These are phyloP conservation scores for Herpetomonas muscarum DNA, from an alignment of 208 protist genomes.

Conservation along the genomic window DNA sequence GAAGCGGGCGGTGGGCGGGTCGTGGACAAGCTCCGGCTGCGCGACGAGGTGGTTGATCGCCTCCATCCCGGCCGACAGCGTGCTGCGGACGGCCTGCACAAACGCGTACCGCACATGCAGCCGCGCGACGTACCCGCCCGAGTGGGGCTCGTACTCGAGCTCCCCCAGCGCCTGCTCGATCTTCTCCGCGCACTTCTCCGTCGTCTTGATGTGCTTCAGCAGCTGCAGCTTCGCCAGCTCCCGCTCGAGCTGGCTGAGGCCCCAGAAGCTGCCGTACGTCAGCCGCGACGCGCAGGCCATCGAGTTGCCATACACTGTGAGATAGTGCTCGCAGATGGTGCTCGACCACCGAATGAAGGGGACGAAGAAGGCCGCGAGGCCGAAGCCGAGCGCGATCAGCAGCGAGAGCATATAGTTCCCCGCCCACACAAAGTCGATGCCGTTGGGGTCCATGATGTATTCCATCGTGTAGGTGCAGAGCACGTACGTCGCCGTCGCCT, in stretches of 20 bases:
- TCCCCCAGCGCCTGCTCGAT: slow-evolving; percentile 37
- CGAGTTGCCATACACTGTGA: slow-evolving; percentile 61
- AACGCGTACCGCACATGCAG: slow-evolving; percentile 58
- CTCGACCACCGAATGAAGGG: slow-evolving; percentile 85
- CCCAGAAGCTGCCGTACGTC: slow-evolving; percentile 77
- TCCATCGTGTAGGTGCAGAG: slow-evolving; percentile 69
- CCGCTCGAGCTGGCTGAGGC: slow-evolving; percentile 52
- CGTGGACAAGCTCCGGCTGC: slow-evolving; percentile 52
- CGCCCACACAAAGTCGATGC: slow-evolving; percentile 54
- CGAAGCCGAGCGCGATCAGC: slow-evolving; percentile 68
- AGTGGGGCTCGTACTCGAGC: slow-evolving; percentile 81
- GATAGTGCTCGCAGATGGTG: slow-evolving; percentile 66
- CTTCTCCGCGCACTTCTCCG: slow-evolving; percentile 45
- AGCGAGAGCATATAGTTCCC: slow-evolving; percentile 68
- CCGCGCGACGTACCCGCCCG: slow-evolving; percentile 43
- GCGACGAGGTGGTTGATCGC: slow-evolving; percentile 67
- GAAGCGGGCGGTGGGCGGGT: slow-evolving; percentile 59
- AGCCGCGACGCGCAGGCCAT: slow-evolving; percentile 73
- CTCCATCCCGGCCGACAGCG: slow-evolving; percentile 64
- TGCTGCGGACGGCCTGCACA: slow-evolving; percentile 42
- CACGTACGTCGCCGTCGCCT: slow-evolving; percentile 67
- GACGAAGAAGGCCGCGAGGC: slow-evolving; percentile 68
- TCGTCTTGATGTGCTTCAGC: slow-evolving; percentile 57
- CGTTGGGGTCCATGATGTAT: slow-evolving; percentile 41
- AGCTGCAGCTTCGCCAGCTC: slow-evolving; percentile 68